Percentiles rank a stretch among this genome's conserved stretches.
Conservation (phyloP, 1,284 basidiomycete genomes). For the Cutaneotrichosporon cutaneum region DNA sequence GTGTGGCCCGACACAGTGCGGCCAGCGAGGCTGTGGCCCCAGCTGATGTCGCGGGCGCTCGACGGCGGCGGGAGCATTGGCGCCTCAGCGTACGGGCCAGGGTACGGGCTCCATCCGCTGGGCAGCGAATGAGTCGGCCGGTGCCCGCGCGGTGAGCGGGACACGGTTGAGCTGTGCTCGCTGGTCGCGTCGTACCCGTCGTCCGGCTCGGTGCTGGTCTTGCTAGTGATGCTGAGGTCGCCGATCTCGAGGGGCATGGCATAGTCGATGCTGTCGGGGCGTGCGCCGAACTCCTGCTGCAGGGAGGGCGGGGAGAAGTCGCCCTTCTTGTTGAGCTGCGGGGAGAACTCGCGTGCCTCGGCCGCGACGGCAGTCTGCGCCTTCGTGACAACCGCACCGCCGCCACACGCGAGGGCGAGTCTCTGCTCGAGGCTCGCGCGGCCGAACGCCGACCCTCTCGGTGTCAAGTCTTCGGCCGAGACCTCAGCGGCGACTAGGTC, state of each 20-base stretch:
- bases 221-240: constrained; percentile 6
- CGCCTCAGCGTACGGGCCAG: background rate
- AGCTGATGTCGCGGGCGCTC: constrained; percentile 12
- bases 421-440: constrained; percentile 21
- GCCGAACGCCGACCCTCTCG: background rate
- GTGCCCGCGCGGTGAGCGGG: background rate
- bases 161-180: constrained; percentile 1
- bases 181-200: constrained; percentile 13
- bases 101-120: background rate
- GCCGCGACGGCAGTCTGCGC: background rate
- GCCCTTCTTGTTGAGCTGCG: background rate
- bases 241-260: constrained; percentile 23
- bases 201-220: constrained; percentile 1
- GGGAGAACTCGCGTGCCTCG: background rate
- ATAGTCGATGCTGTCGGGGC: constrained; percentile 19
- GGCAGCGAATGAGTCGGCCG: background rate
- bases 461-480: constrained; percentile 3
- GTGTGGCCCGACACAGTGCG: constrained; percentile 19
- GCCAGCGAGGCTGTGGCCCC: constrained; percentile 16
- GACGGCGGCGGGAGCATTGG: background rate
- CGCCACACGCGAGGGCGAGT: constrained; percentile 10
- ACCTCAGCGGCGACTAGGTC: constrained; percentile 14
- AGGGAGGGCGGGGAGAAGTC: background rate
- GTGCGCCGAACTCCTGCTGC: constrained; percentile 7
- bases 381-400: constrained; percentile 3